A percentile compares a stretch with the other conserved stretches of the same genome.
Evolutionary conservation across 495 filamentous ascomycete genomes (phyloP).

Genomic region (Astrocystis sublimbata): DNA sequence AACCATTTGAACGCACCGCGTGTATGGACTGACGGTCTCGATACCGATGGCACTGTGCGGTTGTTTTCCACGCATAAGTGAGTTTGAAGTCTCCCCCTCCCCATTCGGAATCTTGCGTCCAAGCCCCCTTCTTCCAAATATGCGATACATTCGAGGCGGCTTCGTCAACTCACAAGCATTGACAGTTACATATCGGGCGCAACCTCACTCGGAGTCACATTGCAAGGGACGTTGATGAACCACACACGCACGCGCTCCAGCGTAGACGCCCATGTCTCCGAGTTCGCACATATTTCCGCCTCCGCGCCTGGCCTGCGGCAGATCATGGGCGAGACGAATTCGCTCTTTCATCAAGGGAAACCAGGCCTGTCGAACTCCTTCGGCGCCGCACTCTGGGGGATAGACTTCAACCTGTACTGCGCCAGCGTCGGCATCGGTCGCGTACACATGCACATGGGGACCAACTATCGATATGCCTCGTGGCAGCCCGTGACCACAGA

Average conservation of each 20-base stretch:
- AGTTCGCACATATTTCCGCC: constrained; percentile 41
- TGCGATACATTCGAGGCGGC: too few relatives aligned
- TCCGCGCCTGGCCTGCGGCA: constrained; percentile 48
- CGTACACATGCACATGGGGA: constrained; percentile 68
- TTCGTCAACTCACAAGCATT: constrained; percentile 19
- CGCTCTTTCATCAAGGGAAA: constrained; percentile 63
- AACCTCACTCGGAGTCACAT: constrained; percentile 61
- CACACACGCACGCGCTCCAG: constrained; percentile 57
- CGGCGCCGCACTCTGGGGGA: constrained; percentile 68
- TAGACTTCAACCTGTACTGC: constrained; percentile 65
- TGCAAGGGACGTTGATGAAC: constrained; percentile 67
- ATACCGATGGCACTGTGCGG: constrained; percentile 52
- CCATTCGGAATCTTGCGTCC: not conserved
- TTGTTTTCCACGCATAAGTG: constrained; percentile 67
- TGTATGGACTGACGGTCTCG: constrained; percentile 55
- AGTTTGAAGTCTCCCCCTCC: constrained; percentile 4
- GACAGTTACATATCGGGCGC: constrained; percentile 66
- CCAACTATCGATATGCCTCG: constrained; percentile 54
- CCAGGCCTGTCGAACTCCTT: constrained; percentile 68
- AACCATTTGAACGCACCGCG: constrained; percentile 54
- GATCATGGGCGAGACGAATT: constrained; percentile 68
- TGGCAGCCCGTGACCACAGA: constrained; percentile 63
- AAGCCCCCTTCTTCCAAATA: not conserved
- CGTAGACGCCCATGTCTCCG: constrained; percentile 48
- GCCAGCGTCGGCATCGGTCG: constrained; percentile 59